Percentiles rank a stretch among this genome's conserved stretches.
These are phyloP conservation scores for Sanghuangporus sanghuang DNA, from an alignment of 1,284 basidiomycete genomes.

Conservation along the genomic window DNA sequence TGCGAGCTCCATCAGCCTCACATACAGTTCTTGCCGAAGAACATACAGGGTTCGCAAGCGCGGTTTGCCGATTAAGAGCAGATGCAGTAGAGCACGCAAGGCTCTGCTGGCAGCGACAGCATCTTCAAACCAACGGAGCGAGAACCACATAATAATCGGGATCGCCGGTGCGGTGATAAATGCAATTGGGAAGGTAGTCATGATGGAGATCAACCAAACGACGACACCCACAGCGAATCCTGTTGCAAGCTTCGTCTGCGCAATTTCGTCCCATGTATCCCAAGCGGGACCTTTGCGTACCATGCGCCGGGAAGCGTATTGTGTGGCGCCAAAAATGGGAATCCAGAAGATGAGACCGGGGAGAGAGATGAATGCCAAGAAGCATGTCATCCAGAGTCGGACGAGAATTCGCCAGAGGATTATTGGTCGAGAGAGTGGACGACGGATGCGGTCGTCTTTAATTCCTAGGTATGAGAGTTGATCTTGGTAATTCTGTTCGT, in stretches of 20 bases:
- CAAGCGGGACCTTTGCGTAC: conserved; percentile 73
- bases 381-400: conserved; percentile 56
- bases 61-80: conserved; percentile 59
- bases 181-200: conserved; percentile 59
- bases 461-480: conserved; percentile 57
- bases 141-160: conserved; percentile 81
- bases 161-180: conserved; percentile 50
- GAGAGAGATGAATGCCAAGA: conserved; percentile 66
- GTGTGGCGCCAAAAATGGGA: conserved; percentile 64
- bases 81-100: conserved; percentile 50
- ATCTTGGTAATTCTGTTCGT: conserved; percentile 65
- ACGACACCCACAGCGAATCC: conserved; percentile 66
- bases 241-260: conserved; percentile 82
- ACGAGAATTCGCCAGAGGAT: conserved; percentile 62
- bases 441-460: conserved; percentile 78
- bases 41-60: conserved; percentile 49
- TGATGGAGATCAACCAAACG: conserved; percentile 52
- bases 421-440: conserved; percentile 48
- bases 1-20: conserved; percentile 60
- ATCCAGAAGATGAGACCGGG: conserved; percentile 82
- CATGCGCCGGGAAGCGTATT: conserved; percentile 62
- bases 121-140: conserved; percentile 82
- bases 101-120: conserved; percentile 73
- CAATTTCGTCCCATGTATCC: conserved; percentile 83
- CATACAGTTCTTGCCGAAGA: conserved; percentile 50